Evolutionary conservation across 192 early-diverging fungal species (phyloP).

Genomic region (Umbelopsis ramanniana): DNA sequence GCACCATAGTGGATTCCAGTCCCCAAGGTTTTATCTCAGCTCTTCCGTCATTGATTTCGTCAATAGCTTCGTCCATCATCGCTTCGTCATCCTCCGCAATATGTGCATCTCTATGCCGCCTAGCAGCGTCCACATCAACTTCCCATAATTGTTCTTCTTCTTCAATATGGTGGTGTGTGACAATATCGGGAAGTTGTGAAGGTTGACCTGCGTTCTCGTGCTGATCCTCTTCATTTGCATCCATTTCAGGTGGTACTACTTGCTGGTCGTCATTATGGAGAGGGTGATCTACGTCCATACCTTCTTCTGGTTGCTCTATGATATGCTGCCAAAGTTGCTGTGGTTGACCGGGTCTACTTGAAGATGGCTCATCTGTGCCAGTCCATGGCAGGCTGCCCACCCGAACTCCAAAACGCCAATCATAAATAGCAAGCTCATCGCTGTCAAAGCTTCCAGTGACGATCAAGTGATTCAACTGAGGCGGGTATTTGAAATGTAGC

Average conservation of each 20-base stretch:
- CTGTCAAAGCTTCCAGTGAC: constrained; percentile 29
- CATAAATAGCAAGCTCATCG: constrained; percentile 37
- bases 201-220: neutral
- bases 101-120: neutral
- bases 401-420: constrained; percentile 40
- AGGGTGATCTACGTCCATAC: neutral
- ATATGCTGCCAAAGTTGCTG: constrained; percentile 8
- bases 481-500: constrained; percentile 37
- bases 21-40: constrained; percentile 32
- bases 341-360: neutral
- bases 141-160: constrained; percentile 18
- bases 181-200: neutral
- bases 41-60: constrained; percentile 22
- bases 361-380: neutral
- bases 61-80: constrained; percentile 20
- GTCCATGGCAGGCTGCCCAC: constrained; percentile 37
- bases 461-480: constrained; percentile 37
- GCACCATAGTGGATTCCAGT: constrained; percentile 30
- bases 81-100: constrained; percentile 9
- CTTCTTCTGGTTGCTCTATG: neutral
- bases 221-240: neutral
- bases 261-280: neutral
- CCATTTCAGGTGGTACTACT: neutral
- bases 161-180: neutral
- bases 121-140: constrained; percentile 1